These are phyloP conservation scores for Hansenula sp. DNA, from an alignment of 1,139 yeast genomes.

Conservation along the genomic window DNA sequence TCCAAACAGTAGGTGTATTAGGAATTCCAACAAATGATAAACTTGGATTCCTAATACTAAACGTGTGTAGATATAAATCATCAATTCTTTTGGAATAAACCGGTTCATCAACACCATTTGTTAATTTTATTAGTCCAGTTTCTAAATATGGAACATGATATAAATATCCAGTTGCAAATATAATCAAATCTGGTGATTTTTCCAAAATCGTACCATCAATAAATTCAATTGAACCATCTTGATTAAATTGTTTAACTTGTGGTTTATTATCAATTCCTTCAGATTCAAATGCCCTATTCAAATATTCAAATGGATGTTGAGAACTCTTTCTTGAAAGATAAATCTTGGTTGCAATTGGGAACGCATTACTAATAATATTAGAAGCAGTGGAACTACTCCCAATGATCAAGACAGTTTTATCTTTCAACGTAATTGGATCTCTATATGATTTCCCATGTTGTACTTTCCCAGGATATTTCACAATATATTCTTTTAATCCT, in stretches of 20 bases:
- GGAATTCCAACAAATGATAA: conserved; percentile 28
- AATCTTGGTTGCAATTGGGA: conserved; percentile 35
- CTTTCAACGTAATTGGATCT: conserved; percentile 25
- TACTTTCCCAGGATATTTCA: conserved; percentile 30
- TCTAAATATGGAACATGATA: conserved; percentile 28
- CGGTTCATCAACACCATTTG: background rate
- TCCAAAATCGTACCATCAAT: conserved; percentile 27
- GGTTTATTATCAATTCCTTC: background rate
- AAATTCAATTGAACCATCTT: conserved; percentile 21
- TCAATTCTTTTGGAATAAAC: conserved; percentile 2
- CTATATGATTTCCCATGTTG: conserved; percentile 37
- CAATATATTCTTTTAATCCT: conserved; percentile 36
- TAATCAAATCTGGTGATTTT: conserved; percentile 30
- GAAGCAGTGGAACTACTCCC: conserved; percentile 47
- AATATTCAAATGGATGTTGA: conserved; percentile 18
- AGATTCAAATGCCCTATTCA: conserved; percentile 29
- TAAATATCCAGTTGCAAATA: conserved; percentile 39
- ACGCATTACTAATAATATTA: conserved; percentile 43
- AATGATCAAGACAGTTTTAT: conserved; percentile 38
- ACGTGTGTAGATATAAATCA: conserved; percentile 35
- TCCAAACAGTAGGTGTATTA: conserved; percentile 10
- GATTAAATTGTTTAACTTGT: conserved; percentile 20
- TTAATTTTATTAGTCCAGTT: background rate
- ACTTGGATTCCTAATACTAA: conserved; percentile 37
- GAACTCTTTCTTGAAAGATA: conserved; percentile 29